Percentiles rank a stretch among this genome's conserved stretches.
These are phyloP conservation scores for Lathyrus oleraceus DNA, from an alignment of 306 rosid species.

Conservation along the genomic window DNA sequence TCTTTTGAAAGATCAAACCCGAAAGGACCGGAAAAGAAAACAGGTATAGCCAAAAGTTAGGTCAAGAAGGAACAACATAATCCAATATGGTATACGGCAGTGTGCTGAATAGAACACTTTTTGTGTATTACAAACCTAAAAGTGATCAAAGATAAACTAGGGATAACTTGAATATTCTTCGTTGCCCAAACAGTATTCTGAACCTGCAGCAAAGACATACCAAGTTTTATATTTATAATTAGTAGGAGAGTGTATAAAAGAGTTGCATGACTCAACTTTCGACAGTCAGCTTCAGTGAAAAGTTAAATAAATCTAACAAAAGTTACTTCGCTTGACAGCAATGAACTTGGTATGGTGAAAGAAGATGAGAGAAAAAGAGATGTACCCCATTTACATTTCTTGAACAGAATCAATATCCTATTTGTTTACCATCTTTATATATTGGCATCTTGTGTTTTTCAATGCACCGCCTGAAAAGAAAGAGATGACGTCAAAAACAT, in stretches of 20 bases:
- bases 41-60: slow-evolving; percentile 9
- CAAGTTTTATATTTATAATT: too few species aligned
- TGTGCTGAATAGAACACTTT: not conserved
- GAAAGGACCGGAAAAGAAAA: not conserved
- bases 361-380: not conserved
- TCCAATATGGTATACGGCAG: not conserved
- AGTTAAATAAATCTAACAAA: too few species aligned
- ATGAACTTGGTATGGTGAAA: slow-evolving; percentile 43
- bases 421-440: not conserved
- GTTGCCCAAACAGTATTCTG: too few species aligned
- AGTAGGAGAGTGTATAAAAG: too few species aligned
- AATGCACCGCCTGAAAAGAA: not conserved
- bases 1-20: too few species aligned
- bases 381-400: not conserved
- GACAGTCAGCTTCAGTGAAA: too few species aligned
- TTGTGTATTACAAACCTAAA: not conserved
- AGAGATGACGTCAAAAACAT: not conserved
- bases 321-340: slow-evolving; percentile 69
- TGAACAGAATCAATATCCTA: not conserved
- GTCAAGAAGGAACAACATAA: slow-evolving; percentile 5
- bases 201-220: too few species aligned
- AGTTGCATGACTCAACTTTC: too few species aligned
- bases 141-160: too few species aligned
- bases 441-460: not conserved
- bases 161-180: too few species aligned